phyloP scores from a whole-genome alignment of 306 rosid genomes.

The Citrullus amarus region DNA sequence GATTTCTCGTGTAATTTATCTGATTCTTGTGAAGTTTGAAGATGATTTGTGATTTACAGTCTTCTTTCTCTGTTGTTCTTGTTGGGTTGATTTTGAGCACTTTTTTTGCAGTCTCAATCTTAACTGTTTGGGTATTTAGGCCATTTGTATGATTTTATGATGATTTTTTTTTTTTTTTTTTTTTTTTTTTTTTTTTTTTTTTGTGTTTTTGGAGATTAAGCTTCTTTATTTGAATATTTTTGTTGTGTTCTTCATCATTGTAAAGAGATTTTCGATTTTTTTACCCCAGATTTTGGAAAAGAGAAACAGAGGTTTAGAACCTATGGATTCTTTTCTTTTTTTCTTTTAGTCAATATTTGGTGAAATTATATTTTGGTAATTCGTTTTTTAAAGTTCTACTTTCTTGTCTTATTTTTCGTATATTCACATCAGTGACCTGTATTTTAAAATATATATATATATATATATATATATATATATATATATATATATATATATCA shows the following conservation, averaged over 20 bases:
- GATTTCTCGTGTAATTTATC: not conserved
- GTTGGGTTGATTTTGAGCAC: not conserved
- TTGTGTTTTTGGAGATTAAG: not conserved
- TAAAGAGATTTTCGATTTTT: too few relatives aligned
- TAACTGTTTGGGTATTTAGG: not conserved
- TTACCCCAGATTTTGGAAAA: not conserved
- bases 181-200: not conserved
- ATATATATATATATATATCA: not conserved
- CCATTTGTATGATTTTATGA: not conserved
- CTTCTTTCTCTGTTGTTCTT: not conserved
- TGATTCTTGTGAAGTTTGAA: not conserved
- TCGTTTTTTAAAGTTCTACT: not conserved
- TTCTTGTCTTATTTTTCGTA: not conserved
- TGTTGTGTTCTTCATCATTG: not conserved
- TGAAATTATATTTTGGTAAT: not conserved
- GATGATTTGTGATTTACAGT: not conserved
- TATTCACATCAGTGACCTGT: not conserved
- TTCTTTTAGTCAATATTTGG: not conserved
- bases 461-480: too few relatives aligned
- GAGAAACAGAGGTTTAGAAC: not conserved
- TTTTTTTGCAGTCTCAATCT: not conserved
- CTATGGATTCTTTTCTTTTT: not conserved
- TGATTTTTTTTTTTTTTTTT: not conserved
- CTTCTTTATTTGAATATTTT: not conserved
- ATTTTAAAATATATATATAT: not conserved